Evolutionary conservation across 192 early-diverging fungal species (phyloP).

Genomic region (Chytriomyces sp.): DNA sequence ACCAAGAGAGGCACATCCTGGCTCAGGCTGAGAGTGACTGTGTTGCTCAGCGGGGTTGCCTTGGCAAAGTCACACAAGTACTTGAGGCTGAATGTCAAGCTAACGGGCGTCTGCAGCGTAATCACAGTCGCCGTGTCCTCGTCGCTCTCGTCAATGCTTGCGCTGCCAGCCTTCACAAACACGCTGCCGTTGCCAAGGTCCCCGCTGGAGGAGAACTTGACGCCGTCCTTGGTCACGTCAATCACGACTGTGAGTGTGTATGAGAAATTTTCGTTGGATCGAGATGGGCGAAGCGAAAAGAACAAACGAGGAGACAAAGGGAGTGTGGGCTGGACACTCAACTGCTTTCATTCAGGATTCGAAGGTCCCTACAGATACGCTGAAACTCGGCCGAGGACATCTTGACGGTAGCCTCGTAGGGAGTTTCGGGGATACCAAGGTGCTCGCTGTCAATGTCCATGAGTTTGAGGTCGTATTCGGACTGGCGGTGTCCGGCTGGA

Average conservation of each 20-base stretch:
- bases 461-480: constrained; percentile 95
- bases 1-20: constrained; percentile 90
- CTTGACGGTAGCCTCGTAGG: constrained; percentile 85
- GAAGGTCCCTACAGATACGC: constrained; percentile 87
- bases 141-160: constrained; percentile 69
- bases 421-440: constrained; percentile 92
- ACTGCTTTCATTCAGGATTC: constrained; percentile 83
- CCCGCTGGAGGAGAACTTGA: constrained; percentile 86
- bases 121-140: constrained; percentile 65
- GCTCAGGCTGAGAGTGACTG: constrained; percentile 80
- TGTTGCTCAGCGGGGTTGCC: constrained; percentile 79
- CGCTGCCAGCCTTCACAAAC: constrained; percentile 69
- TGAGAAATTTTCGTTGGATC: not conserved
- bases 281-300: constrained; percentile 4
- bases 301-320: not conserved
- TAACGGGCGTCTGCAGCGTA: constrained; percentile 76
- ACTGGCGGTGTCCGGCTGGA: constrained; percentile 49
- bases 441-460: constrained; percentile 99
- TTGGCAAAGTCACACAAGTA: constrained; percentile 95
- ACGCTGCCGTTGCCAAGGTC: constrained; percentile 87
- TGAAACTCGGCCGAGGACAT: constrained; percentile 91
- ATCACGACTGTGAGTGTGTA: constrained; percentile 65
- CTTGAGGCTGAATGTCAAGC: constrained; percentile 88
- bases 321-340: constrained; percentile 7
- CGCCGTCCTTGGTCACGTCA: constrained; percentile 89